phyloP scores from a whole-genome alignment of 2,329 filamentous ascomycete genomes.

The Exophiala mesophila region DNA sequence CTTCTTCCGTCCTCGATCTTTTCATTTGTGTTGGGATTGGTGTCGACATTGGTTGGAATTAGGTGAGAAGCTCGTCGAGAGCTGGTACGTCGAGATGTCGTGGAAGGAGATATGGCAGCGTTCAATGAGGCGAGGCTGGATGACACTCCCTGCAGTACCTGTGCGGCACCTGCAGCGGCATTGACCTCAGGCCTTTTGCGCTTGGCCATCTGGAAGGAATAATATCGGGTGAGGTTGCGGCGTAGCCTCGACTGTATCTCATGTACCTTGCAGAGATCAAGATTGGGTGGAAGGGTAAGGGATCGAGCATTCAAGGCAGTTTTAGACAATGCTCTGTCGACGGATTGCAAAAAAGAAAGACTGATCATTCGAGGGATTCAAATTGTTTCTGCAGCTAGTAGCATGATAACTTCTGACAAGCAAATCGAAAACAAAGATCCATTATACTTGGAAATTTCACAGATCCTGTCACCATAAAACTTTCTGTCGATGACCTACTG shows the following conservation, averaged over 20 bases:
- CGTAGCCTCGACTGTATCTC: background rate
- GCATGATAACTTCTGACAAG: too few relatives aligned
- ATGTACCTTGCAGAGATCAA: background rate
- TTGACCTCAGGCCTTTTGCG: conserved; percentile 18
- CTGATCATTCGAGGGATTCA: too few relatives aligned
- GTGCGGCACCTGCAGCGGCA: conserved; percentile 1
- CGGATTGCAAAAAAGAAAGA: too few relatives aligned
- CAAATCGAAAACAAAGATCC: too few relatives aligned
- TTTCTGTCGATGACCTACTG: too few relatives aligned
- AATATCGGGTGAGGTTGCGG: background rate
- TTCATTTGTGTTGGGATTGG: conserved; percentile 28
- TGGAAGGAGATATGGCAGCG: conserved; percentile 11
- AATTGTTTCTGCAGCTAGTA: too few relatives aligned
- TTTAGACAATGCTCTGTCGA: too few relatives aligned
- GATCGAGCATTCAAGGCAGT: background rate
- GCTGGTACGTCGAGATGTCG: conserved; percentile 24
- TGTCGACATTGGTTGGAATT: conserved; percentile 22
- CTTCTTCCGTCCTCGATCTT: conserved; percentile 27
- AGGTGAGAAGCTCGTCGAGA: conserved; percentile 20
- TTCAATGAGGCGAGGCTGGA: background rate
- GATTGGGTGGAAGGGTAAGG: background rate
- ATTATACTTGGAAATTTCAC: too few relatives aligned
- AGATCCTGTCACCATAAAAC: too few relatives aligned
- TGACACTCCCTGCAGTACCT: background rate
- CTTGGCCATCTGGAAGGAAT: conserved; percentile 22